Evolutionary conservation across 345 rosid genomes (phyloP).

Genomic region (Boechera divaricarpa): DNA sequence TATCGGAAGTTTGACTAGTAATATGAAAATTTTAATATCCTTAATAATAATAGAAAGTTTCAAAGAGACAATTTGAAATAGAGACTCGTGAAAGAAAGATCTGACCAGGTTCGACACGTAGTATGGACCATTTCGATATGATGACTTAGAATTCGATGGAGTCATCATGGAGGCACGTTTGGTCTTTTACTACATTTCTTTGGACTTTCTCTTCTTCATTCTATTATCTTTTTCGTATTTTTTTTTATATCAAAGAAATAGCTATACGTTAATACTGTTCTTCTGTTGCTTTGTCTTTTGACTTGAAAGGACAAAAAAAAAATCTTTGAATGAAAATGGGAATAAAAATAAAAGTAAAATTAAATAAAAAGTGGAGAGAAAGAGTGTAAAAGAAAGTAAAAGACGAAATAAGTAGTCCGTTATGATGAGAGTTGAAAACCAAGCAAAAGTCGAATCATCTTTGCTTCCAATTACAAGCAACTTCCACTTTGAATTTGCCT

Average conservation of each 20-base stretch:
- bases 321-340: not conserved
- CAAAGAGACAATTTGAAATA: constrained; percentile 43
- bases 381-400: constrained; percentile 37
- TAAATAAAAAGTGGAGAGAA: constrained; percentile 12
- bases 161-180: constrained; percentile 49
- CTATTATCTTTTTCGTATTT: not conserved
- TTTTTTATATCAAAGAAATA: not conserved
- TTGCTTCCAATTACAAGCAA: constrained; percentile 48
- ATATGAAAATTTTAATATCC: constrained; percentile 27
- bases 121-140: constrained; percentile 40
- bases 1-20: constrained; percentile 38
- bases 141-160: constrained; percentile 42
- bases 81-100: constrained; percentile 34
- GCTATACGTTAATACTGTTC: constrained; percentile 35
- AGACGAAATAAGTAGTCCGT: constrained; percentile 46
- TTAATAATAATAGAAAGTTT: constrained; percentile 5
- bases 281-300: constrained; percentile 43
- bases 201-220: constrained; percentile 38
- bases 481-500: constrained; percentile 38
- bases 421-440: constrained; percentile 52
- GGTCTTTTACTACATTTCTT: constrained; percentile 29
- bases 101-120: constrained; percentile 39
- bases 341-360: not conserved
- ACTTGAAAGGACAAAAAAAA: constrained; percentile 30
- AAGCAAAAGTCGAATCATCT: constrained; percentile 46